These are phyloP conservation scores for Fusarium metavorans DNA, from an alignment of 2,329 filamentous ascomycete genomes.

Conservation along the genomic window DNA sequence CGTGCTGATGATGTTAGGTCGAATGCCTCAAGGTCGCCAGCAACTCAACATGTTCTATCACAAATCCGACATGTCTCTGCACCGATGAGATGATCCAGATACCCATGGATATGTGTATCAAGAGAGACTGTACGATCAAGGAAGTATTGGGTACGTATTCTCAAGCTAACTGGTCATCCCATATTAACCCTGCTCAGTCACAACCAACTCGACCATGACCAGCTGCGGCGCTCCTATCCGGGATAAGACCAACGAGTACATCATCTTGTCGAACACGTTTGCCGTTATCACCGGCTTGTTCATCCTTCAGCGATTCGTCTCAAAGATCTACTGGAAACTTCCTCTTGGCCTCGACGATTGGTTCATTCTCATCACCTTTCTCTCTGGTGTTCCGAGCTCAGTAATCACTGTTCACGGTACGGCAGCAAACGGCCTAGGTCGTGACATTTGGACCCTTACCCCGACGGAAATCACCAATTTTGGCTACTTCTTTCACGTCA, in stretches of 20 bases:
- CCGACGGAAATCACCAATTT: constrained; percentile 57
- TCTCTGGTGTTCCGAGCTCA: constrained; percentile 46
- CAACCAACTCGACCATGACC: constrained; percentile 44
- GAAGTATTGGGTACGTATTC: constrained; percentile 47
- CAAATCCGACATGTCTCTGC: constrained; percentile 49
- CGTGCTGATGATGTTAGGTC: too few species aligned
- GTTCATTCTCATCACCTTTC: constrained; percentile 47
- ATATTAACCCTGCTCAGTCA: constrained; percentile 7
- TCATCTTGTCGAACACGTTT: constrained; percentile 43
- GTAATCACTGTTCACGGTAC: constrained; percentile 49
- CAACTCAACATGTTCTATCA: constrained; percentile 42
- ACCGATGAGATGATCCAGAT: constrained; percentile 42
- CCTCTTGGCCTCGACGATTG: constrained; percentile 55
- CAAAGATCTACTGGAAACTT: constrained; percentile 49
- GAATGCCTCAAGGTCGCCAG: too few species aligned
- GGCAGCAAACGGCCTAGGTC: constrained; percentile 58
- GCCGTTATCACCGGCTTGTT: constrained; percentile 52
- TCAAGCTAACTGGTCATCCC: too few species aligned
- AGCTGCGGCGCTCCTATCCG: constrained; percentile 45
- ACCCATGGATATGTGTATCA: constrained; percentile 45
- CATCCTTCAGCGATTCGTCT: constrained; percentile 55
- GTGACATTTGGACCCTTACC: constrained; percentile 63
- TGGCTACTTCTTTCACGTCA: constrained; percentile 56
- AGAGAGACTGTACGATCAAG: constrained; percentile 44
- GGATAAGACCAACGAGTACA: constrained; percentile 44